phyloP scores from a whole-genome alignment of 2,329 filamentous ascomycete species.

The Neofusicoccum sp. region DNA sequence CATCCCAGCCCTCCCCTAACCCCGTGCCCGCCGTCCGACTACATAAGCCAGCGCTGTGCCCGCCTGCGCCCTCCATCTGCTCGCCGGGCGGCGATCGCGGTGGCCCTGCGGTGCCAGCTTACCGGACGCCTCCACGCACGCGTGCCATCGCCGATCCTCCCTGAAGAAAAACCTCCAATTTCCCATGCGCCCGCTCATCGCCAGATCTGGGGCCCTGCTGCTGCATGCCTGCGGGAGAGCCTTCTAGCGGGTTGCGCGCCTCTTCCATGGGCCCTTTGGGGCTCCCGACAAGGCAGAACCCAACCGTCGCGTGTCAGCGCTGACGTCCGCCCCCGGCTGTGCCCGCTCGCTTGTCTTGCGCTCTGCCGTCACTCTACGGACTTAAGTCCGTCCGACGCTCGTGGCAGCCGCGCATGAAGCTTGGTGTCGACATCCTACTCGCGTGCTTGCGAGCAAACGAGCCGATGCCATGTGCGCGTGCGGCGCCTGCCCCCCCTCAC shows the following conservation, averaged over 20 bases:
- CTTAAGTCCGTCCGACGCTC: not conserved
- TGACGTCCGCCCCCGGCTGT: not conserved
- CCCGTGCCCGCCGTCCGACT: not conserved
- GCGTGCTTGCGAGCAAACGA: not conserved
- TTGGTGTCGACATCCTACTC: not conserved
- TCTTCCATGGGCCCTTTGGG: too few species aligned
- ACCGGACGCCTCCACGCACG: not conserved
- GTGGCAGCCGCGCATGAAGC: not conserved
- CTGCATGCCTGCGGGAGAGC: not conserved
- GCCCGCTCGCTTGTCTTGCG: not conserved
- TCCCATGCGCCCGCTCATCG: not conserved
- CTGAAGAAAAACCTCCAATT: not conserved
- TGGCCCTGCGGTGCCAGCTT: not conserved
- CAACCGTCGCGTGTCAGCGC: not conserved
- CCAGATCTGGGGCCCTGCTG: not conserved
- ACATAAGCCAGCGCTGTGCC: conserved; percentile 1
- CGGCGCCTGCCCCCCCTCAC: not conserved
- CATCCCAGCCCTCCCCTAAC: conserved; percentile 6
- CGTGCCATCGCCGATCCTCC: conserved; percentile 5
- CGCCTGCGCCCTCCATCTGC: not conserved
- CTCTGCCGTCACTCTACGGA: not conserved
- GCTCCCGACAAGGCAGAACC: not conserved
- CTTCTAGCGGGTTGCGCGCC: not conserved
- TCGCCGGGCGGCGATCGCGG: not conserved
- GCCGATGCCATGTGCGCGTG: not conserved